phyloP scores from a whole-genome alignment of 192 early-diverging fungal genomes.

The Diversispora epigaea region DNA sequence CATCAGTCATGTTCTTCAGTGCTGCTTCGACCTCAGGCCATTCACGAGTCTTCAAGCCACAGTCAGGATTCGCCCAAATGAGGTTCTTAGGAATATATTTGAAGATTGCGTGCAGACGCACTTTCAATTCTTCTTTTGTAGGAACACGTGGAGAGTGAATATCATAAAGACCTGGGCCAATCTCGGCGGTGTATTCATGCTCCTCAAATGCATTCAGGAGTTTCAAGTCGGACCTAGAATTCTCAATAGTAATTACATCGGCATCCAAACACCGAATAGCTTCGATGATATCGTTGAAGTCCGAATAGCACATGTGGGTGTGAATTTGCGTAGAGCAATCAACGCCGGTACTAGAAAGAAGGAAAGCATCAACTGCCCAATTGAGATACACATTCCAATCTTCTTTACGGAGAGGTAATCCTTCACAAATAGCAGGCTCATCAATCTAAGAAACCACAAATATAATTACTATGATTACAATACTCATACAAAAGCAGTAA shows the following conservation, averaged over 20 bases:
- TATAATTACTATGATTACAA: conserved; percentile 1
- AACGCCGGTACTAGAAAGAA: conserved; percentile 85
- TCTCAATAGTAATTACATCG: conserved; percentile 98
- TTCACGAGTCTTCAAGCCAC: conserved; percentile 94
- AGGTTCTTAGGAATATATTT: conserved; percentile 78
- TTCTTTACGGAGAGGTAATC: conserved; percentile 84
- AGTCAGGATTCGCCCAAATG: conserved; percentile 98
- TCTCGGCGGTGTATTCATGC: conserved; percentile 82
- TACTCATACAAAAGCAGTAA: not conserved
- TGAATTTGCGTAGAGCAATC: conserved; percentile 90
- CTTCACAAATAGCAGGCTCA: conserved; percentile 99
- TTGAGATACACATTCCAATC: conserved; percentile 90
- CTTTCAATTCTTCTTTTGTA: conserved; percentile 82
- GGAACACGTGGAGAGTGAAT: conserved; percentile 99
- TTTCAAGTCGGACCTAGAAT: conserved; percentile 96
- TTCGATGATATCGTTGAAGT: conserved; percentile 98
- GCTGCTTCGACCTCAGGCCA: conserved; percentile 94
- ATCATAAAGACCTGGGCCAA: conserved; percentile 97
- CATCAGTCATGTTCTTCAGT: conserved; percentile 80
- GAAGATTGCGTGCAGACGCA: conserved; percentile 72
- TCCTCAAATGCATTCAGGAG: conserved; percentile 84
- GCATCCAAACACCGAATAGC: conserved; percentile 91
- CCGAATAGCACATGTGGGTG: conserved; percentile 99
- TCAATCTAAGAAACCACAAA: conserved; percentile 58
- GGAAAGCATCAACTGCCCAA: conserved; percentile 95